Base-by-base conservation (phyloP, 495 filamentous ascomycete genomes). In the Rhypophila decipiens region DNA sequence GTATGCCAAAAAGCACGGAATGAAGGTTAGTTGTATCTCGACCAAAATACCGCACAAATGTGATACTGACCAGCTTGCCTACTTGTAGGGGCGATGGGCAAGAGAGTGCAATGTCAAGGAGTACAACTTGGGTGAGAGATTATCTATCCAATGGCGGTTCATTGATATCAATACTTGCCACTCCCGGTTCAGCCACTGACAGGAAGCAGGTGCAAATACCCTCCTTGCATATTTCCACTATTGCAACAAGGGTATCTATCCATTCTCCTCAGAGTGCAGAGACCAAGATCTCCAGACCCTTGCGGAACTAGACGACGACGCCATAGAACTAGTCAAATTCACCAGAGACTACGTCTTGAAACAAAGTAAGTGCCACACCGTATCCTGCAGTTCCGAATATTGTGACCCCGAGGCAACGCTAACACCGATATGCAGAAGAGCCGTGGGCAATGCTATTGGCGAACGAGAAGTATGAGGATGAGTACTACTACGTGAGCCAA, bases 201-300 rank as follows among this genome's bases (percentile, higher is more conserved):
- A 27, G 33, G 11, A 17, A 20, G 20, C 24, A 70, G 76, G 76
- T 15, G 77, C 78, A 18, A 79, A 80, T 47, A 77, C 78, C 44
- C 58, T 82, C 31, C 61, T 82, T 8, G 69, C 72, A 21, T 76
- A 80, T 55, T 82, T 76, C 38, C 78, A 82, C 61, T 76, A 79
- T 63, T 75, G 71, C 58, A 80, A 76, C 56, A 79, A 78, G 58
- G 75, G 67, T 22, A 57, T 69, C 44, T 68, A 71, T 43, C 72
- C 72, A 21, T 76, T 76, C 56, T 73, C 72, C 2, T 37, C 54
- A 9, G 67, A 73, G 27, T 76, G 71, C 57, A 72, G 68, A 49
- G 72, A 76, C 20, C 59, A 69, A 31, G 72, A 74, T 22, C 56
- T 76, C 39, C 57, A 59, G 29, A 61, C 50, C n/a, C 50, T 76